These are phyloP conservation scores for Nigrospora sphaerica DNA, from an alignment of 2,329 filamentous ascomycete genomes.

Conservation along the genomic window DNA sequence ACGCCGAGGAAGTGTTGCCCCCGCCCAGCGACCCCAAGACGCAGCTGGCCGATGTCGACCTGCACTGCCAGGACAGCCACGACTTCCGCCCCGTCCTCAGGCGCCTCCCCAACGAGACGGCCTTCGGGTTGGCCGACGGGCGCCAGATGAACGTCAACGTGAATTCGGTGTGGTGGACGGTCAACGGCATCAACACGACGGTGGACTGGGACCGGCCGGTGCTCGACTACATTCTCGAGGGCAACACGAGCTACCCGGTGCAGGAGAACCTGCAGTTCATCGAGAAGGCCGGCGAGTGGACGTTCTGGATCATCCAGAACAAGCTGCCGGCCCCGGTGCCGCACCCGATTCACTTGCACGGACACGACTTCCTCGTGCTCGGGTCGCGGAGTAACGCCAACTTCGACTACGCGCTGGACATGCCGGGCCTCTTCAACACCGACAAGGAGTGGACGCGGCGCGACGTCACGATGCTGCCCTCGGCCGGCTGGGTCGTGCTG, in stretches of 20 bases:
- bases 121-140: slow-evolving; percentile 11
- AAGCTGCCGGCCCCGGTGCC: slow-evolving; percentile 1
- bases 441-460: slow-evolving; percentile 32
- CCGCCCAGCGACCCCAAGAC: no score
- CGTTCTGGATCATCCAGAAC: slow-evolving; percentile 16
- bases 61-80: slow-evolving; percentile 10
- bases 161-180: slow-evolving; percentile 3
- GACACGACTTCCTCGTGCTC: slow-evolving; percentile 23
- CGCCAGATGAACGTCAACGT: slow-evolving; percentile 1
- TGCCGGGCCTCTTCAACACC: slow-evolving; percentile 18
- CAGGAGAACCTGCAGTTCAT: slow-evolving; percentile 9
- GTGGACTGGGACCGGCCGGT: slow-evolving; percentile 22
- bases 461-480: slow-evolving; percentile 35
- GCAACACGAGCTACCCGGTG: slow-evolving; percentile 9
- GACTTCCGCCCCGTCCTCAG: slow-evolving; percentile 15
- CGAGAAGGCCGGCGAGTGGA: slow-evolving; percentile 9
- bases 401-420: slow-evolving; percentile 9
- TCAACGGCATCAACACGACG: slow-evolving; percentile 9
- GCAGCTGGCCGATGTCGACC: no score
- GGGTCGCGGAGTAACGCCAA: slow-evolving; percentile 7
- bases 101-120: slow-evolving; percentile 14
- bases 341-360: slow-evolving; percentile 21
- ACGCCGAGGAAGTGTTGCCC: slow-evolving; percentile 9
- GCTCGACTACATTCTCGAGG: slow-evolving; percentile 15
- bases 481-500: slow-evolving; percentile 35